Base-by-base conservation (phyloP, 2,329 filamentous ascomycete genomes). In the Botrytis sinoallii region DNA sequence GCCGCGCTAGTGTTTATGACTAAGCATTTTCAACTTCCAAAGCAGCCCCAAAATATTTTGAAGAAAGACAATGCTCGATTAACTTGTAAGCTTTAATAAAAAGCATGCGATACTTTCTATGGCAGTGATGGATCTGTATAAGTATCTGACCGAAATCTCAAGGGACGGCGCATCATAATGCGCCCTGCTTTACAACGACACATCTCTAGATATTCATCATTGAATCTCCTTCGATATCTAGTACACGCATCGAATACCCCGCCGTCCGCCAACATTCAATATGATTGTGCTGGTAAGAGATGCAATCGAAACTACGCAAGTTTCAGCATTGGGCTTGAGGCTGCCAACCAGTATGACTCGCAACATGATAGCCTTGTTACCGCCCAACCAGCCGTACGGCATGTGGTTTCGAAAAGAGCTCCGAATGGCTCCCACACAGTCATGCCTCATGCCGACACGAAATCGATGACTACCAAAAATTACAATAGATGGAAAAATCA, bases 181-280 rank as follows among this genome's bases (percentile, higher is more conserved):
- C 71, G 65, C 52, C 71, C 78, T 68, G 79, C 78, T 38, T 72
- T 81, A 55, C 77, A 79, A 71, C 77, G 77, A 74, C 78, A 81
- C 57, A 77, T 81, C 70, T 73, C 73, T 72, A 78, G 80, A 76
- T 78, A 79, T 61, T 76, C 78, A 55, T 78, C 78, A 59, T 74
- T 80, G 57, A 75, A 80, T 40, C 71, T 80, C 29, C 74, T 80
- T 46, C 73, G 74, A 73, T 75, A 71, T 65, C 63, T 80, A 22
- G 67, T 78, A 38, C 38, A n/a, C 75, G 70, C 61, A 68, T 60
- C 71, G 40, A 25, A 70, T 69, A 71, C 59, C 42, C 44, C 46
- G 25, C 74, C 74, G 38, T 20, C 44, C 40, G 32, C 55, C 32
- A 35, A 66, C 63, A 35, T 63, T 35, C 48, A 42, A 44, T 46